Evolutionary conservation across 306 rosid species (phyloP).

Genomic region (Aeschynomene evenia): DNA sequence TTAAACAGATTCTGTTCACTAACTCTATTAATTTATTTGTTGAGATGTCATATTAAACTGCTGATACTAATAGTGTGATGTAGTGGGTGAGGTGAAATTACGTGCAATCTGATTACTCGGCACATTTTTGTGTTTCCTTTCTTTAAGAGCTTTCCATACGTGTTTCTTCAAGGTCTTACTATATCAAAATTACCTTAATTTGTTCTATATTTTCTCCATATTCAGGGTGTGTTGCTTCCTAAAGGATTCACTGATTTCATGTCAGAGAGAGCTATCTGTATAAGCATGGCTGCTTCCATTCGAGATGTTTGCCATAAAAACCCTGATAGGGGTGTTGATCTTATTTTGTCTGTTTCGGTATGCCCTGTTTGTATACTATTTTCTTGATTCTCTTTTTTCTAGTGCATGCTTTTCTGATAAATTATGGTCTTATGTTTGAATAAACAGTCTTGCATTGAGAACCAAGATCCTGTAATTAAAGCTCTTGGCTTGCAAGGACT

Average conservation of each 20-base stretch:
- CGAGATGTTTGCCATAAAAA: conserved; percentile 86
- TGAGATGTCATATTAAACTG: not conserved
- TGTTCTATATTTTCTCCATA: conserved; percentile 30
- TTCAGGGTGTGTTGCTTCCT: conserved; percentile 72
- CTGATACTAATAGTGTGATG: not conserved
- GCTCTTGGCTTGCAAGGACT: conserved; percentile 95
- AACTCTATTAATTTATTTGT: conserved; percentile 10
- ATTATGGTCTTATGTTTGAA: conserved; percentile 28
- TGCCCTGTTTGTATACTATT: conserved; percentile 24
- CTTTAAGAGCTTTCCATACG: not conserved
- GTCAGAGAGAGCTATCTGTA: conserved; percentile 63
- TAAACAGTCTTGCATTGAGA: conserved; percentile 85
- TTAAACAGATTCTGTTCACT: not conserved
- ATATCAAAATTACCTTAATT: conserved; percentile 15
- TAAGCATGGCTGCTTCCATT: conserved; percentile 86
- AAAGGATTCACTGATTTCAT: conserved; percentile 59
- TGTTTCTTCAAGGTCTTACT: conserved; percentile 15
- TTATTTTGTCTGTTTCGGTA: conserved; percentile 94
- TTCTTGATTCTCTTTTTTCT: conserved; percentile 31
- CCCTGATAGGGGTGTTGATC: conserved; percentile 96
- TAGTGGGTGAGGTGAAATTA: not conserved
- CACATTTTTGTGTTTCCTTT: conserved; percentile 1
- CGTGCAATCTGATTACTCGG: not conserved
- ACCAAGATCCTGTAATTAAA: conserved; percentile 65
- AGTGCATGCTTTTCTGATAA: conserved; percentile 32